Percentiles rank a stretch among this genome's conserved stretches.
These are phyloP conservation scores for Rachicladosporium sp. DNA, from an alignment of 2,329 filamentous ascomycete genomes.

Conservation along the genomic window DNA sequence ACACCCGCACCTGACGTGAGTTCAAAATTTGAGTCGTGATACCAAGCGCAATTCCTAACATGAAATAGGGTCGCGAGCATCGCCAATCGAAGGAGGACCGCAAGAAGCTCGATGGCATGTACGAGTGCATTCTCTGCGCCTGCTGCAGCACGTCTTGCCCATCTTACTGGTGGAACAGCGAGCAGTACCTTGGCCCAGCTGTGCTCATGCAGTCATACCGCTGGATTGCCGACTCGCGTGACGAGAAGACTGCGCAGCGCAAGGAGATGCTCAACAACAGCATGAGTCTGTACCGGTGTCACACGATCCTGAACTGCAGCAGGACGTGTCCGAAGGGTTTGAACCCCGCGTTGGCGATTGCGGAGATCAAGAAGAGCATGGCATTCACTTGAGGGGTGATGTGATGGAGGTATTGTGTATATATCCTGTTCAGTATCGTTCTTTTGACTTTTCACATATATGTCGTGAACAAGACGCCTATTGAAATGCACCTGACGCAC, in stretches of 20 bases:
- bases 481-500: too few species aligned
- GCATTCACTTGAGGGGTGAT: slow-evolving; percentile 33
- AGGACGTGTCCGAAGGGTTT: slow-evolving; percentile 96
- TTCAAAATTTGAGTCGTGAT: too few species aligned
- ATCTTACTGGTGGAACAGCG: slow-evolving; percentile 99
- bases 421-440: too few species aligned
- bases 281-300: slow-evolving; percentile 97
- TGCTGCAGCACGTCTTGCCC: slow-evolving; percentile 99
- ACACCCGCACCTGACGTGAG: slow-evolving; percentile 72
- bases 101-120: slow-evolving; percentile 92
- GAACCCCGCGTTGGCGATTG: slow-evolving; percentile 90
- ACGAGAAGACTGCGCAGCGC: slow-evolving; percentile 77
- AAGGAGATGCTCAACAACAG: slow-evolving; percentile 91
- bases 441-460: too few species aligned
- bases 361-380: slow-evolving; percentile 98
- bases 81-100: slow-evolving; percentile 85
- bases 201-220: slow-evolving; percentile 96
- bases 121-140: slow-evolving; percentile 98
- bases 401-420: too few species aligned
- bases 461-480: too few species aligned
- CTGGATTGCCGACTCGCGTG: slow-evolving; percentile 90
- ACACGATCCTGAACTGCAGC: slow-evolving; percentile 98
- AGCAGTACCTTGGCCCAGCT: slow-evolving; percentile 95
- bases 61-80: slow-evolving; percentile 87
- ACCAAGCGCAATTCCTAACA: too few species aligned